Evolutionary conservation across 1,284 basidiomycete genomes (phyloP), one percentile per base, ranked within the genome.

Genomic region (Neolentinus lepideus): DNA sequence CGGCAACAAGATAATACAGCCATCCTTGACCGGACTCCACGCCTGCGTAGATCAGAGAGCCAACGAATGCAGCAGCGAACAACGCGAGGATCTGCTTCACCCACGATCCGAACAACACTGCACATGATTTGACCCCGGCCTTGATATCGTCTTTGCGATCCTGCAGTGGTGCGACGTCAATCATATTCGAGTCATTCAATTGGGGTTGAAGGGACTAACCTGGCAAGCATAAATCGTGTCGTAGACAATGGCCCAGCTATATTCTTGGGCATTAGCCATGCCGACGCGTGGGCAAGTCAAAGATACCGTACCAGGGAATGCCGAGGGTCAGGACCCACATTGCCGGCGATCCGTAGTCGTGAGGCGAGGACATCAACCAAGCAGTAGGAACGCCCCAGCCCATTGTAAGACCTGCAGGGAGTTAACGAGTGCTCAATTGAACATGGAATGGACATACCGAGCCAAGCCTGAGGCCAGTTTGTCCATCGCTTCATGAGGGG

Each of bases 391-490:
- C 38, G 3, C 38, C 38, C 38, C 38, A 43, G 19, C 16, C 38
- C 38, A 43, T 43, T 3, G 38, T 6, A 16, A 43, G 38, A 43
- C 38, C 38, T 43, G 16, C 38, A 3, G 38, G 6, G 19, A n/a
- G 38, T 43, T n/a, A n/a, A 16, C n/a, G 19, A 21, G 38, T 4
- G 38, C 38, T 16, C 38, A n/a, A 9, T 4, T 6, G n/a, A n/a
- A 43, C 6, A 4, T 4, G 38, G 12, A 6, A 43, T 16, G 12
- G 12, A 43, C 38, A n/a, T 21, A 43, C 79, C 88, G 1, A 92
- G 77, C 67, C 87, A 85, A 11, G 88, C 78, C 67, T 93, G 91
- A 8, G 91, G 90, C 83, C 90, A 92, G 67, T 92, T 80, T 0
- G 91, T 81, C 25, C 75, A 64, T 3, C 78, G 71, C 60, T 81